Base-by-base conservation (phyloP, 768 basidiomycete genomes). In the Austroboletus eburneus region DNA sequence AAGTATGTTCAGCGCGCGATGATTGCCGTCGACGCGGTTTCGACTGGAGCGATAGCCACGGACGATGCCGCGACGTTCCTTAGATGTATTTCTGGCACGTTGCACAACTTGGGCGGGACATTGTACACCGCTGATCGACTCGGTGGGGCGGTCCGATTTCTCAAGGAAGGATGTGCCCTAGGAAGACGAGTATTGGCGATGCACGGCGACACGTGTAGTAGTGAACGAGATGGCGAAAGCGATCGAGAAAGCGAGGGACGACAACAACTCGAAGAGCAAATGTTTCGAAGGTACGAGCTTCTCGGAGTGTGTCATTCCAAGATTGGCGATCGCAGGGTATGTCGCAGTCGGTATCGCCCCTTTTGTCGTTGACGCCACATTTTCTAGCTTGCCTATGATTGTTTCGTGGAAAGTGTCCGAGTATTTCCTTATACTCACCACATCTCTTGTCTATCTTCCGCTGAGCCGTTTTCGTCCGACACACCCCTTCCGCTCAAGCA, bases 251-350 rank as follows among this genome's bases (percentile, higher is more conserved):
- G 62, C 50, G 78, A 71, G 24, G 61, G 62, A 0, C 87, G 84
- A 82, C 68, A 46, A 36, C 76, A 79, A 51, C 69, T 89, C 2
- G 75, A 79, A 47, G 80, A 82, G 25, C 81, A 85, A 50, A 55
- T 92, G 22, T 78, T 76, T 52, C 74, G 83, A 18, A 70, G 91
- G 38, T 94, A 84, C 78, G 91, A 96, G 66, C 63, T 95, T 24
- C 69, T 94, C 21, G 91, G 78, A 0, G 79, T 85, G 4, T 91
- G 89, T 61, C 82, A 80, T 57, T 74, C 77, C 23, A 92, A 88
- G 63, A 81, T 81, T 22, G 85, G 84, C 0, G 86, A 95, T 54
- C 75, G 85, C 18, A 78, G 77, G 76, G 92, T 89, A 37, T 24
- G 72, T 42, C 50, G 12, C 22, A n/a, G 21, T 51, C 44, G 14